Conservation (phyloP, 805 yeast species). For the Teunomyces kruisii region DNA sequence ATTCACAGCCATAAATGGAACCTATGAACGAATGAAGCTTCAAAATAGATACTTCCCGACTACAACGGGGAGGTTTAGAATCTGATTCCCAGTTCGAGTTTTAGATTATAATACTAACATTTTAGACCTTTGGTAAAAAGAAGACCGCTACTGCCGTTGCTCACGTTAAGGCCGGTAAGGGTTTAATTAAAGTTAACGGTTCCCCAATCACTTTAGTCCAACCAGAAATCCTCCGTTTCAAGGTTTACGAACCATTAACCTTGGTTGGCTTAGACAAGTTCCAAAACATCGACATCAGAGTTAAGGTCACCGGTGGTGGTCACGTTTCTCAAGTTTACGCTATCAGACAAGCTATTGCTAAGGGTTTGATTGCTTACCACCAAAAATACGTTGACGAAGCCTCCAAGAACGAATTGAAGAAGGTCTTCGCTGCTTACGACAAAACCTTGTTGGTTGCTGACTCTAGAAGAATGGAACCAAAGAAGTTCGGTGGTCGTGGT, state of each 20-base stretch:
- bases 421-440: slow-evolving; percentile 96
- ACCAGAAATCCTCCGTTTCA: slow-evolving; percentile 99
- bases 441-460: slow-evolving; percentile 99
- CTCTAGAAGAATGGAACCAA: slow-evolving; percentile 99
- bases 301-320: slow-evolving; percentile 99
- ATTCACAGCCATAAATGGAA: not conserved
- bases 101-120: slow-evolving; percentile 21
- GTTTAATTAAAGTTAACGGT: slow-evolving; percentile 99
- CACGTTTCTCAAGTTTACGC: slow-evolving; percentile 99
- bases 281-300: slow-evolving; percentile 97
- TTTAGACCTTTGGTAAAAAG: slow-evolving; percentile 98
- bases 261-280: slow-evolving; percentile 98
- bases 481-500: slow-evolving; percentile 99
- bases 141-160: slow-evolving; percentile 99
- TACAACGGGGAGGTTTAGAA: not conserved
- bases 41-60: not conserved
- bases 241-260: slow-evolving; percentile 99
- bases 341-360: slow-evolving; percentile 99
- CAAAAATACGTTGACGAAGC: slow-evolving; percentile 99
- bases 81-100: not conserved
- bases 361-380: slow-evolving; percentile 99
- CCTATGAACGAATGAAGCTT: not conserved
- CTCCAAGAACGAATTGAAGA: slow-evolving; percentile 98
- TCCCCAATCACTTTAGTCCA: slow-evolving; percentile 98
- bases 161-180: slow-evolving; percentile 98